Percentiles rank a stretch among this genome's conserved stretches.
phyloP scores from a whole-genome alignment of 2,329 filamentous ascomycete species.

The Blastomyces gilchristii region DNA sequence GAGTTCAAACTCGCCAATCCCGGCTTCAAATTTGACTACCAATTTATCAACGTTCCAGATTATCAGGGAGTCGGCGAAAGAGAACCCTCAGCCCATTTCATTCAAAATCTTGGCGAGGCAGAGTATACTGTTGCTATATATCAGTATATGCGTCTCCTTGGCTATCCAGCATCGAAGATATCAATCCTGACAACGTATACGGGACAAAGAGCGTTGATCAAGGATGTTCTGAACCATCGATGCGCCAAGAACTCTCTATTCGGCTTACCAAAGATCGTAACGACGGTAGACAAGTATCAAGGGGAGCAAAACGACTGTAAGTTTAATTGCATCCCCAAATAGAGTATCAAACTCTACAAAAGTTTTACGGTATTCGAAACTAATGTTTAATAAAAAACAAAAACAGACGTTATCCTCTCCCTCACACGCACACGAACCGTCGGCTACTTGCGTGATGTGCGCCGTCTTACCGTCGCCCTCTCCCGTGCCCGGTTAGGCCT shows the following conservation, averaged over 20 bases:
- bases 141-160: constrained; percentile 93
- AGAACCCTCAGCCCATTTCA: constrained; percentile 86
- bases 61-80: constrained; percentile 85
- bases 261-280: constrained; percentile 77
- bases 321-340: constrained; percentile 29
- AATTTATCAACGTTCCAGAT: constrained; percentile 90
- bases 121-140: constrained; percentile 94
- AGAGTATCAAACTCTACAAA: background rate
- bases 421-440: constrained; percentile 79
- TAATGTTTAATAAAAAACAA: background rate
- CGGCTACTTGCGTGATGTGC: constrained; percentile 86
- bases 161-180: constrained; percentile 76
- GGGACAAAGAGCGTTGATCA: constrained; percentile 78
- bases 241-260: constrained; percentile 78
- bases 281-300: constrained; percentile 97
- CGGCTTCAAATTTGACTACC: constrained; percentile 86
- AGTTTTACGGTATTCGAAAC: background rate
- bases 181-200: constrained; percentile 89
- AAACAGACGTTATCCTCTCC: constrained; percentile 77
- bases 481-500: constrained; percentile 85
- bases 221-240: constrained; percentile 72
- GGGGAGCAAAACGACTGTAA: constrained; percentile 98
- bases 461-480: constrained; percentile 85
- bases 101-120: constrained; percentile 92
- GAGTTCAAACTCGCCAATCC: constrained; percentile 79